Percentiles rank a stretch among this genome's conserved stretches.
These are phyloP conservation scores for Apophysomyces sp. DNA, from an alignment of 371 early-diverging fungal genomes.

Conservation along the genomic window DNA sequence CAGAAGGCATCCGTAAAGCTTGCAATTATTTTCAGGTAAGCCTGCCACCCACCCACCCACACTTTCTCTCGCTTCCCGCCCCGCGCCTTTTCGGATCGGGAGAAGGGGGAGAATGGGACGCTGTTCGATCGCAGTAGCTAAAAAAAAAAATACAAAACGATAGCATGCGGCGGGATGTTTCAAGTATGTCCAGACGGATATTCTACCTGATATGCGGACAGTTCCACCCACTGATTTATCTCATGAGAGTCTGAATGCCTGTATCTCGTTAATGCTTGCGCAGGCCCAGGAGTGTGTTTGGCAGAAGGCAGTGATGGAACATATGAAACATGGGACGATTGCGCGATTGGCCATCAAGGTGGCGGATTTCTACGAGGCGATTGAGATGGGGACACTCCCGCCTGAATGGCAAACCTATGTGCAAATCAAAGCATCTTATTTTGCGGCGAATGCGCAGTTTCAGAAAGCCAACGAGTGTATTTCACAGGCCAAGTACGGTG, in stretches of 20 bases:
- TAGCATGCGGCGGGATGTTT: slow-evolving; percentile 86
- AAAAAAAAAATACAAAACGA: too few species aligned
- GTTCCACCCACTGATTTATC: slow-evolving; percentile 61
- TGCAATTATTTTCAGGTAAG: slow-evolving; percentile 78
- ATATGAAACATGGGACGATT: slow-evolving; percentile 74
- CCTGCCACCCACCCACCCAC: background rate
- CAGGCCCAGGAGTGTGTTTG: slow-evolving; percentile 92
- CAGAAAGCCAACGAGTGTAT: slow-evolving; percentile 74
- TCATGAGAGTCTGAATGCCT: slow-evolving; percentile 55
- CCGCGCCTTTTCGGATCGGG: too few species aligned
- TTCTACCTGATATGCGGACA: slow-evolving; percentile 58
- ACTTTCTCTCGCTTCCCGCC: too few species aligned
- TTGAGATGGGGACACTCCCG: slow-evolving; percentile 35
- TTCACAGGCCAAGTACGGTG: slow-evolving; percentile 78
- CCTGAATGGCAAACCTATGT: slow-evolving; percentile 64
- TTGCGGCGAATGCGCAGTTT: slow-evolving; percentile 76
- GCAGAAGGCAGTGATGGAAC: slow-evolving; percentile 80
- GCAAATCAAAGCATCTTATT: slow-evolving; percentile 71
- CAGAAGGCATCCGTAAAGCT: slow-evolving; percentile 78
- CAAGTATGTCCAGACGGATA: slow-evolving; percentile 54
- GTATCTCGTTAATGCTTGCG: slow-evolving; percentile 79
- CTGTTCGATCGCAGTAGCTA: too few species aligned
- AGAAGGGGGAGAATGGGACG: too few species aligned
- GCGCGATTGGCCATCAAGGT: slow-evolving; percentile 78
- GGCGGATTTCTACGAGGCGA: slow-evolving; percentile 69